phyloP scores from a whole-genome alignment of 305 asterid genomes.

The Fraxinus baroniana region DNA sequence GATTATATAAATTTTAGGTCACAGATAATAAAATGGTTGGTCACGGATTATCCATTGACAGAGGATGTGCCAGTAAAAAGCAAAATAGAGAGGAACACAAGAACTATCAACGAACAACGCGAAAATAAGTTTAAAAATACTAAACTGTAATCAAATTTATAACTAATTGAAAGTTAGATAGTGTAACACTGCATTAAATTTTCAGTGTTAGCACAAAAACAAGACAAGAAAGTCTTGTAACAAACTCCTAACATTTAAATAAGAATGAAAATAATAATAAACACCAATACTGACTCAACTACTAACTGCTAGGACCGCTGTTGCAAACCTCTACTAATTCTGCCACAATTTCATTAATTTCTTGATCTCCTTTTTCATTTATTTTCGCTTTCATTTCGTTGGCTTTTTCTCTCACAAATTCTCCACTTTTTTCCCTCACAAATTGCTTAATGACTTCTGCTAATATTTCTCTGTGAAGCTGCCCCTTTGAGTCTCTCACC shows the following conservation, averaged over 20 bases:
- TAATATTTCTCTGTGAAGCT: slow-evolving; percentile 17
- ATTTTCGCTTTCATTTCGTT: slow-evolving; percentile 15
- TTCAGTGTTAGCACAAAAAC: slow-evolving; percentile 13
- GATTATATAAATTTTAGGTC: no score
- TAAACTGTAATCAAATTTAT: not conserved
- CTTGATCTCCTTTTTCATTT: slow-evolving; percentile 12
- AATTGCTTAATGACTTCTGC: slow-evolving; percentile 28
- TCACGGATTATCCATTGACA: not conserved
- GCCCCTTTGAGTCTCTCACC: slow-evolving; percentile 19
- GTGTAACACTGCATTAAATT: slow-evolving; percentile 18
- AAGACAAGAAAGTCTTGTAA: not conserved
- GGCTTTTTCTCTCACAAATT: slow-evolving; percentile 12
- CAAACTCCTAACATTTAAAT: not conserved
- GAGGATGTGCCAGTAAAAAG: not conserved
- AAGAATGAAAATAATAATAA: not conserved
- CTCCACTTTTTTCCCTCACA: slow-evolving; percentile 29
- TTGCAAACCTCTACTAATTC: slow-evolving; percentile 15
- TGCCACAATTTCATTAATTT: slow-evolving; percentile 26
- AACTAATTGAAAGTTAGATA: not conserved
- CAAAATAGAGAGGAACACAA: not conserved
- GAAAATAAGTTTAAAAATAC: not conserved
- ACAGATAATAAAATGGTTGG: no score
- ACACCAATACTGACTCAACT: not conserved
- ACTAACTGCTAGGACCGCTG: slow-evolving; percentile 2
- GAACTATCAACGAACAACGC: not conserved